Percentiles rank a stretch among this genome's conserved stretches.
These are phyloP conservation scores for Thalassiosira ordinaria DNA, from an alignment of 352 stramenopile species.

Conservation along the genomic window DNA sequence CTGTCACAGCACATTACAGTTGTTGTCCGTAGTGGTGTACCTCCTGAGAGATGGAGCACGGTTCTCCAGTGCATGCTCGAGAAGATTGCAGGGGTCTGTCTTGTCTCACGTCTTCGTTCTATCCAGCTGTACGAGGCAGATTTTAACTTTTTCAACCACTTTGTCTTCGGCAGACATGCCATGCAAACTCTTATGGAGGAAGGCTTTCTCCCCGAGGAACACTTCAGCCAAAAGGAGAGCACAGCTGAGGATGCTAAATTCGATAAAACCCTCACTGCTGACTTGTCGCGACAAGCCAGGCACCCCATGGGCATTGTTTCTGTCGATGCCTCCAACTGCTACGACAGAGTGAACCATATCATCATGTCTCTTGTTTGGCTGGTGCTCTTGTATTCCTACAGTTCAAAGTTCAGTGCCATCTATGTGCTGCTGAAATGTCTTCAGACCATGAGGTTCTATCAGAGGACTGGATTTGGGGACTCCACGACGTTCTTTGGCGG, in stretches of 20 bases:
- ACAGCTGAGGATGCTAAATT: slow-evolving; percentile 11
- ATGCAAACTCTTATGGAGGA: slow-evolving; percentile 5
- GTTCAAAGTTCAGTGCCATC: not conserved
- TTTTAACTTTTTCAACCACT: slow-evolving; percentile 34
- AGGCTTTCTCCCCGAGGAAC: slow-evolving; percentile 9
- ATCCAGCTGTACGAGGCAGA: slow-evolving; percentile 34
- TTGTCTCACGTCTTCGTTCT: slow-evolving; percentile 23
- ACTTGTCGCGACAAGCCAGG: slow-evolving; percentile 9
- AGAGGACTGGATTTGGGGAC: slow-evolving; percentile 24
- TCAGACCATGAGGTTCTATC: slow-evolving; percentile 30
- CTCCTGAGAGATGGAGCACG: slow-evolving; percentile 10
- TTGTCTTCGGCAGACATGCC: slow-evolving; percentile 18
- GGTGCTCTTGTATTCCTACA: too few relatives aligned
- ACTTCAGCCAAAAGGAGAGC: slow-evolving; percentile 10
- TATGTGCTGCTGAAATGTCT: slow-evolving; percentile 1
- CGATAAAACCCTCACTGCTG: slow-evolving; percentile 1
- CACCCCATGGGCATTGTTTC: slow-evolving; percentile 9
- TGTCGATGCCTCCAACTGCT: slow-evolving; percentile 22
- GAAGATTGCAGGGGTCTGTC: slow-evolving; percentile 20
- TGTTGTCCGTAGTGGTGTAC: not conserved
- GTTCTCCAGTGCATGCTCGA: slow-evolving; percentile 28
- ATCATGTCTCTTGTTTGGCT: slow-evolving; percentile 16
- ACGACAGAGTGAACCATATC: slow-evolving; percentile 20
- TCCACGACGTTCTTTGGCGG: slow-evolving; percentile 13
- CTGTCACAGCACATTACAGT: slow-evolving; percentile 5